Evolutionary conservation across 1,139 yeast genomes (phyloP), one percentile per base, ranked within the genome.

Genomic region (Magnusiomyces sp.): DNA sequence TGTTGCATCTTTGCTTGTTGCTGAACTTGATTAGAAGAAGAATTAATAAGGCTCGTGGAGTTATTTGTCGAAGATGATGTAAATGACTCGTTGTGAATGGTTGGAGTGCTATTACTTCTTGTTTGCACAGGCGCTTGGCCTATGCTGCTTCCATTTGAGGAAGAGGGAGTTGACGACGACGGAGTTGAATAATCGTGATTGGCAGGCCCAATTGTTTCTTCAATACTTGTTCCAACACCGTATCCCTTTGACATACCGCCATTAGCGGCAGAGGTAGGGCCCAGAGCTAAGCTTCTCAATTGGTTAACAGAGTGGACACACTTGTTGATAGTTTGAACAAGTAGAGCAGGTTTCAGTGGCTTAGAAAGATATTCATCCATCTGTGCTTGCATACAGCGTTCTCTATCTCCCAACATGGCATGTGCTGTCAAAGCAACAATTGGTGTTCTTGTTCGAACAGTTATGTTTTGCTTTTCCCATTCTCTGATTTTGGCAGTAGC

Each of bases 341-440:
- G 71, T 55, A 86, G 70, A 56, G 84, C 82, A 1, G 95, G 95
- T 63, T 86, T 87, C 64, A 87, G 73, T 1, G 95, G 95, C 63
- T 87, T 87, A 16, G 92, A 82, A 45, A 87, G 79, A 64, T 87
- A 87, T 62, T 86, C 95, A 65, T 87, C 95, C 95, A 87, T 87
- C 52, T 89, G 95, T 44, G 89, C 88, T 52, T 85, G 85, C 66
- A 86, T 73, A 51, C 95, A 86, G 58, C 85, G 76, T 64, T 86
- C 95, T 52, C 95, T 72, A 65, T 87, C 95, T 41, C 94, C 94
- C 71, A 86, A 73, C 95, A 86, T 86, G 3, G 95, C 95, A 65
- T 87, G 95, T 0, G 95, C 95, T 0, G 95, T 87, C 51, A 87
- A 72, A 0, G 95, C 95, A 60, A 87, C 87, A 58, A 87, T 86